phyloP scores from a whole-genome alignment of 768 basidiomycete species.

The Mycena vitilis region DNA sequence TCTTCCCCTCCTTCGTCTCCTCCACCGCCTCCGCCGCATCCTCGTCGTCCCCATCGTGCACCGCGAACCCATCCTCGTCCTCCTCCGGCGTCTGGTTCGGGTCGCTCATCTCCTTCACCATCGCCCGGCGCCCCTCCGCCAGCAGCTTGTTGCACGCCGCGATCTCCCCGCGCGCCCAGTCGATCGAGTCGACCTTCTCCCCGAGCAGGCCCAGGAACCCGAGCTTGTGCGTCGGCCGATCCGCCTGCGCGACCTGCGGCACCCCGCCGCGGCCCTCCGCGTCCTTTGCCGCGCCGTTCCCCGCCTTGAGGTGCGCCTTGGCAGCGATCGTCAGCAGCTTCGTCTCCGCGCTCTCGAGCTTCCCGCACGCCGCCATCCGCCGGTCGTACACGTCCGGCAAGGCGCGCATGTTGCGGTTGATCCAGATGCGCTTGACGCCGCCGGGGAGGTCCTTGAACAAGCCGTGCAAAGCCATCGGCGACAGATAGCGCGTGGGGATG shows the following conservation, averaged over 20 bases:
- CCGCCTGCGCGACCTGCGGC: conserved; percentile 66
- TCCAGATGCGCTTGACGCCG: conserved; percentile 91
- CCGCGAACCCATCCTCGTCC: conserved; percentile 30
- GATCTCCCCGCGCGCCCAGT: conserved; percentile 88
- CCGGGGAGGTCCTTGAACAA: conserved; percentile 90
- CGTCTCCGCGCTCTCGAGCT: conserved; percentile 91
- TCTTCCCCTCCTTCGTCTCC: conserved; percentile 45
- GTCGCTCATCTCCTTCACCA: conserved; percentile 42
- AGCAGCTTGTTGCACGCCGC: conserved; percentile 62
- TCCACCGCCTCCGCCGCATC: conserved; percentile 29
- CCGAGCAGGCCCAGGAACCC: conserved; percentile 74
- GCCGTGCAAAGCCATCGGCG: conserved; percentile 70
- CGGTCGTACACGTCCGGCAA: conserved; percentile 87
- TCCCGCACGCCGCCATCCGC: conserved; percentile 75
- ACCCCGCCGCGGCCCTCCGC: conserved; percentile 37
- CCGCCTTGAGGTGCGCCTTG: conserved; percentile 71
- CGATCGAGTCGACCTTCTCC: conserved; percentile 92
- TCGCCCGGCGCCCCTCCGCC: conserved; percentile 58
- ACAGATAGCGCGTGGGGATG: conserved; percentile 83
- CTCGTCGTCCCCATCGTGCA: conserved; percentile 25
- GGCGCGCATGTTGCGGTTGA: conserved; percentile 90
- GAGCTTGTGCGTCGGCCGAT: conserved; percentile 86
- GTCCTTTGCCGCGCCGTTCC: conserved; percentile 55
- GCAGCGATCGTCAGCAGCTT: conserved; percentile 78
- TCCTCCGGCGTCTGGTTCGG: conserved; percentile 30